Conservation (phyloP, 129 eudicot genomes). For the Deinandra increscens region DNA sequence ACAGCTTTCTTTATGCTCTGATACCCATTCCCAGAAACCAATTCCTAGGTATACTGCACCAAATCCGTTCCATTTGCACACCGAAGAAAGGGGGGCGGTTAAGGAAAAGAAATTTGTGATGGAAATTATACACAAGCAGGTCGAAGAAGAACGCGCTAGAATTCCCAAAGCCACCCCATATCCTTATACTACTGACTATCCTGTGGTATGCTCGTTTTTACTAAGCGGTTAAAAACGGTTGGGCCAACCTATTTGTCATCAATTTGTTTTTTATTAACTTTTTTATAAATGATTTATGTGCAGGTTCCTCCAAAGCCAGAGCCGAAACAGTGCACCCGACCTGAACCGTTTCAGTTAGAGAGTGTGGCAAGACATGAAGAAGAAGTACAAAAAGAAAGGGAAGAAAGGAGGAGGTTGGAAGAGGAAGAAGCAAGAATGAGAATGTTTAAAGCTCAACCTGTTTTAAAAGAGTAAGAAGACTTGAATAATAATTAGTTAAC, state of each 20-base stretch:
- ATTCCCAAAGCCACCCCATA: conserved; percentile 87
- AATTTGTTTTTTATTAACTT: too few species aligned
- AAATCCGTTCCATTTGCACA: conserved; percentile 82
- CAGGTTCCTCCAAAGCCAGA: conserved; percentile 86
- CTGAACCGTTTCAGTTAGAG: conserved; percentile 87
- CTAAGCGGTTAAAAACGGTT: not conserved
- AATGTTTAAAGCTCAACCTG: too few species aligned
- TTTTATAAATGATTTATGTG: conserved; percentile 1
- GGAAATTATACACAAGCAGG: conserved; percentile 68
- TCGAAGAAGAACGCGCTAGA: conserved; percentile 85
- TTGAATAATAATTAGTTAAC: too few species aligned
- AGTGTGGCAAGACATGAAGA: conserved; percentile 87
- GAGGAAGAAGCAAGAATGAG: conserved; percentile 79
- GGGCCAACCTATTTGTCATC: not conserved
- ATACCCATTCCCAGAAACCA: conserved; percentile 45
- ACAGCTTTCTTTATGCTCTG: conserved; percentile 80
- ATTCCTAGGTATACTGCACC: conserved; percentile 70
- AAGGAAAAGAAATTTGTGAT: conserved; percentile 61
- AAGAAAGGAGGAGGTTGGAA: conserved; percentile 68
- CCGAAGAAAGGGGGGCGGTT: conserved; percentile 92
- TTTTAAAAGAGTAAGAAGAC: conserved; percentile 86
- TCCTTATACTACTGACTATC: conserved; percentile 91
- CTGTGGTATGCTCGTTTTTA: conserved; percentile 56
- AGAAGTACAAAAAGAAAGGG: conserved; percentile 81
- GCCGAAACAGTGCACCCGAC: conserved; percentile 78